phyloP scores from a whole-genome alignment of 179 eudicot species.

The Drosera spatulata region DNA sequence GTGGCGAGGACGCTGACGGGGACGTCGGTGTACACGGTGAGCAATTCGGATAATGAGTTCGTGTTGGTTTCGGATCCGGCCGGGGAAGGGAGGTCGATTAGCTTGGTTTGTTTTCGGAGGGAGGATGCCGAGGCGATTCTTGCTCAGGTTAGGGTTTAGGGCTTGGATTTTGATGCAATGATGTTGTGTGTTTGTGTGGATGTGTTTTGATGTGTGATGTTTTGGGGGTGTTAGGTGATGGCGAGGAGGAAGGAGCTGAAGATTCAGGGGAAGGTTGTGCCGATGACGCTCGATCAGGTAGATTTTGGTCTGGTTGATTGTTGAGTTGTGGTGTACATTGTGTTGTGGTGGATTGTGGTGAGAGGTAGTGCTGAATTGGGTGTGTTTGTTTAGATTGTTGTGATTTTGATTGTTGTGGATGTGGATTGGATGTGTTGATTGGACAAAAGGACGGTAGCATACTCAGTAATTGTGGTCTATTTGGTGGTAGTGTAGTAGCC shows the following conservation, averaged over 20 bases:
- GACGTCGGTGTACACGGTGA: constrained; percentile 82
- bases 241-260: constrained; percentile 51
- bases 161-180: background rate
- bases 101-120: constrained; percentile 85
- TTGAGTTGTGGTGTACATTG: too few species aligned
- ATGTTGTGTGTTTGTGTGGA: background rate
- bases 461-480: too few species aligned
- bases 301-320: background rate
- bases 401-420: too few species aligned
- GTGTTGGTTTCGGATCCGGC: constrained; percentile 79
- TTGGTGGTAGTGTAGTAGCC: too few species aligned
- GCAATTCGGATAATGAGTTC: constrained; percentile 83
- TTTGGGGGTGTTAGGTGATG: constrained; percentile 36
- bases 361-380: too few species aligned
- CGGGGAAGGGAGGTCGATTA: constrained; percentile 50
- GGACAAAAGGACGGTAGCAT: too few species aligned
- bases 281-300: constrained; percentile 95
- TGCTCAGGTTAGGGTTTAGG: constrained; percentile 51
- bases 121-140: constrained; percentile 91
- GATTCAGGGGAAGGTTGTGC: constrained; percentile 80
- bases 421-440: too few species aligned
- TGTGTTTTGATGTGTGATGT: background rate
- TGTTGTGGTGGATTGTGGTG: too few species aligned
- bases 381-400: too few species aligned
- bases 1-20: constrained; percentile 71